These are phyloP conservation scores for Fomitopsis betulina DNA, from an alignment of 1,284 basidiomycete species.

Conservation along the genomic window DNA sequence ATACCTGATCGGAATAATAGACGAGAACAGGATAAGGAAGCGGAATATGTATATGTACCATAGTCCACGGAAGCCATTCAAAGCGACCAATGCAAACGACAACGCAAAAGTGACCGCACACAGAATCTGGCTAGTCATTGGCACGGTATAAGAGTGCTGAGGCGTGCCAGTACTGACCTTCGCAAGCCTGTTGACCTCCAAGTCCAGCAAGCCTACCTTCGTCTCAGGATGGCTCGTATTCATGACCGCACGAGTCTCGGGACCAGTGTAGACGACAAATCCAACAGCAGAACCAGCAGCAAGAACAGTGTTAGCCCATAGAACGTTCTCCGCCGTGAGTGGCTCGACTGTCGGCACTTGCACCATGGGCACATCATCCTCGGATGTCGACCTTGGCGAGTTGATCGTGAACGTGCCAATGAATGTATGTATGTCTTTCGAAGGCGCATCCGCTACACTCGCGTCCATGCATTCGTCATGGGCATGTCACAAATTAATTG, in stretches of 20 bases:
- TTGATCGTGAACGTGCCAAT: constrained; percentile 89
- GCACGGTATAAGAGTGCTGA: not conserved
- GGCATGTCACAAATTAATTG: not conserved
- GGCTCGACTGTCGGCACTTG: constrained; percentile 67
- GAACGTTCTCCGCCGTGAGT: constrained; percentile 87
- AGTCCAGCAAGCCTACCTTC: constrained; percentile 88
- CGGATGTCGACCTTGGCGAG: constrained; percentile 36
- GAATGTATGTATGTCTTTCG: constrained; percentile 96
- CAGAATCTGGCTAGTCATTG: constrained; percentile 65
- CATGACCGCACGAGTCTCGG: constrained; percentile 97
- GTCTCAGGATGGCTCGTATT: constrained; percentile 97
- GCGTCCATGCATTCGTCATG: constrained; percentile 6
- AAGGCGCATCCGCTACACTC: constrained; percentile 80
- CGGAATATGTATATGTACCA: constrained; percentile 98
- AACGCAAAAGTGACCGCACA: constrained; percentile 92
- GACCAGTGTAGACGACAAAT: constrained; percentile 90
- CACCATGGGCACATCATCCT: constrained; percentile 53
- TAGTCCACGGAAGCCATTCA: constrained; percentile 93
- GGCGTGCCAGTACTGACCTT: constrained; percentile 55
- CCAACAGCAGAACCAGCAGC: constrained; percentile 94
- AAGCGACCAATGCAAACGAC: constrained; percentile 86
- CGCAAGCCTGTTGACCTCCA: constrained; percentile 94
- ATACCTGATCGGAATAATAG: constrained; percentile 98
- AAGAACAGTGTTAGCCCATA: constrained; percentile 98
- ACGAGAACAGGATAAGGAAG: constrained; percentile 96